Evolutionary conservation across 2,329 filamentous ascomycete genomes (phyloP), one percentile per base, ranked within the genome.

Genomic region (Microthyrium microscopicum): DNA sequence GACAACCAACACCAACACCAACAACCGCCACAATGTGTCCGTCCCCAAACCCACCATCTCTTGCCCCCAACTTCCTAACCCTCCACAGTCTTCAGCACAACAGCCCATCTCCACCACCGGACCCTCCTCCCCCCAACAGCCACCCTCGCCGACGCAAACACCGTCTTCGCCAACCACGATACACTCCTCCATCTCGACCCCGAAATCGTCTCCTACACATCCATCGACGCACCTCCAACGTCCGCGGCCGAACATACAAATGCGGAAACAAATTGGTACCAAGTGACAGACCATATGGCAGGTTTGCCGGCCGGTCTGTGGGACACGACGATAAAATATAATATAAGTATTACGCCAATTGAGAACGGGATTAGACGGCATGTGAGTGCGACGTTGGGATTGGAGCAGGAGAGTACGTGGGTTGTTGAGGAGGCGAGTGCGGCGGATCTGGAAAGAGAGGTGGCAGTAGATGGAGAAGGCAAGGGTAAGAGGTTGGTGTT

Each of bases 281-380:
- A 49, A 37, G 45, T 54, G 4, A 54, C 51, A 3, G 51, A 55
- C 39, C 42, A 49, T 36, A 52, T 54, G 49, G 49, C 52, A 32
- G 45, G 50, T 2, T 44, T 55, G 3, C 52, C 46, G 5, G 45
- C 45, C 12, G 51, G 52, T 0, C 45, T 55, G 2, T 54, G 51
- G 51, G 50, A 49, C 37, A 46, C 50, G 1, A 53, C 48, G 0
- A 50, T 55, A 2, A 46, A 44, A 4, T 55, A 54, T 25, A 47
- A 52, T 29, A 42, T 45, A 1, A 40, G 48, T 7, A 52, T 55
- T 12, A 54, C 51, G 2, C 40, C 54, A 20, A 45, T 43, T 3
- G 46, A 48, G 1, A 46, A 54, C 28, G 51, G 52, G 4, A 41
- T 54, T 1, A 37, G 46, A 18, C 53, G 51, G 52, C 34, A 50